Conservation (phyloP, 106 monocot genomes). For the Allium fistulosum region DNA sequence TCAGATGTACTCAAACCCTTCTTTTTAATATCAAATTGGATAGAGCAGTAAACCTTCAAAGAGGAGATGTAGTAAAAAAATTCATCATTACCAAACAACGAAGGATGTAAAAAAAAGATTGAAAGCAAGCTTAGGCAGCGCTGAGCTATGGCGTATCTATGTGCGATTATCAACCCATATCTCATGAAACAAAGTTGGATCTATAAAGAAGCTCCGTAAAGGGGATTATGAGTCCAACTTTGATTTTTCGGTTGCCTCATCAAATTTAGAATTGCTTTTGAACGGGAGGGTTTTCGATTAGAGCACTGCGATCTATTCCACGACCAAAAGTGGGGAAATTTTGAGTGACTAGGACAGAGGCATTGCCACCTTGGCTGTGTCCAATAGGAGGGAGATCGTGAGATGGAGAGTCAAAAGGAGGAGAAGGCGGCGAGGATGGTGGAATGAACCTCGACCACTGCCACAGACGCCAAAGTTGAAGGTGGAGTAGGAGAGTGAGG, state of each 20-base stretch:
- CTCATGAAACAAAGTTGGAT: too few species aligned
- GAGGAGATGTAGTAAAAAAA: too few species aligned
- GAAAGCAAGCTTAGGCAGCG: too few species aligned
- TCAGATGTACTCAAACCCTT: too few species aligned
- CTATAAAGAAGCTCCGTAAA: too few species aligned
- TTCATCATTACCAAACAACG: too few species aligned
- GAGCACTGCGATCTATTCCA: neutral
- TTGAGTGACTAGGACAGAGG: neutral
- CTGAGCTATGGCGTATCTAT: too few species aligned
- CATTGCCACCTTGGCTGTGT: slow-evolving; percentile 1
- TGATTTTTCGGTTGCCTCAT: neutral
- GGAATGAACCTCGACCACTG: neutral
- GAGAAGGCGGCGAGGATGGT: neutral
- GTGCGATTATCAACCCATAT: too few species aligned
- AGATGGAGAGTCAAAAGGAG: neutral
- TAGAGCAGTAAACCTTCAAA: too few species aligned
- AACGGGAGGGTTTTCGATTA: neutral
- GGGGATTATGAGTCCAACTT: slow-evolving; percentile 3
- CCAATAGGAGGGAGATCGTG: neutral
- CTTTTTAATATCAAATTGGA: too few species aligned
- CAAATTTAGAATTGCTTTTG: neutral
- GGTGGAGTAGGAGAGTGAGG: neutral
- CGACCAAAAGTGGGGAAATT: neutral
- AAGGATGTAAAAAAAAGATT: too few species aligned
- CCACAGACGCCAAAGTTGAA: neutral